Conservation (phyloP, 768 basidiomycete genomes). For the Polyporus arcularius region DNA sequence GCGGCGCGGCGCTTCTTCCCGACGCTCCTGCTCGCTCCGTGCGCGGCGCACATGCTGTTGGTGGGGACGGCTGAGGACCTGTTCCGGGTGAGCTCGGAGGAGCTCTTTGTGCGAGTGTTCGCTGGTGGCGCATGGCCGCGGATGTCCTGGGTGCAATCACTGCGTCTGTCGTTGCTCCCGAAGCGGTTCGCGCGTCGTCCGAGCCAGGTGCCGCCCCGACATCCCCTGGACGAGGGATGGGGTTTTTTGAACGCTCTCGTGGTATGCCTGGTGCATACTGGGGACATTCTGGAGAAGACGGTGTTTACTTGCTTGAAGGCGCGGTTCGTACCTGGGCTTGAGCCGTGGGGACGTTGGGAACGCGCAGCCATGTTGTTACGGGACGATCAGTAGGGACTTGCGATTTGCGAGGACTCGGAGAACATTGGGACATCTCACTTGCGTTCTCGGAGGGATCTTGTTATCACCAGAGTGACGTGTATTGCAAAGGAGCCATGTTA, state of each 20-base stretch:
- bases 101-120: slow-evolving; percentile 31
- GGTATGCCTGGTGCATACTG: slow-evolving; percentile 29
- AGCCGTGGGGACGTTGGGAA: slow-evolving; percentile 58
- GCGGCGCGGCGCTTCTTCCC: slow-evolving; percentile 51
- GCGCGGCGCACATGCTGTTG: slow-evolving; percentile 44
- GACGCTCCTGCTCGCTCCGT: slow-evolving; percentile 44
- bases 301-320: slow-evolving; percentile 43
- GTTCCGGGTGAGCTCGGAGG: slow-evolving; percentile 33
- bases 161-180: slow-evolving; percentile 10
- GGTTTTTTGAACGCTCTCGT: slow-evolving; percentile 16
- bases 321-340: slow-evolving; percentile 50
- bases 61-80: slow-evolving; percentile 32
- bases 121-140: background rate
- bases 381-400: background rate
- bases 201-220: slow-evolving; percentile 11
- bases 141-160: background rate
- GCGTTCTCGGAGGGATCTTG: too few species aligned
- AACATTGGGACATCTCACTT: too few species aligned
- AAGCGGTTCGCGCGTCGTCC: background rate
- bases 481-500: too few species aligned
- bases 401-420: too few species aligned
- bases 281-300: slow-evolving; percentile 40
- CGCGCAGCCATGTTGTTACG: slow-evolving; percentile 23
- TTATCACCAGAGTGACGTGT: too few species aligned
- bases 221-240: slow-evolving; percentile 29